Evolutionary conservation across 192 early-diverging fungal species (phyloP), one percentile per base, ranked within the genome.

Genomic region (Coemansia sp.): DNA sequence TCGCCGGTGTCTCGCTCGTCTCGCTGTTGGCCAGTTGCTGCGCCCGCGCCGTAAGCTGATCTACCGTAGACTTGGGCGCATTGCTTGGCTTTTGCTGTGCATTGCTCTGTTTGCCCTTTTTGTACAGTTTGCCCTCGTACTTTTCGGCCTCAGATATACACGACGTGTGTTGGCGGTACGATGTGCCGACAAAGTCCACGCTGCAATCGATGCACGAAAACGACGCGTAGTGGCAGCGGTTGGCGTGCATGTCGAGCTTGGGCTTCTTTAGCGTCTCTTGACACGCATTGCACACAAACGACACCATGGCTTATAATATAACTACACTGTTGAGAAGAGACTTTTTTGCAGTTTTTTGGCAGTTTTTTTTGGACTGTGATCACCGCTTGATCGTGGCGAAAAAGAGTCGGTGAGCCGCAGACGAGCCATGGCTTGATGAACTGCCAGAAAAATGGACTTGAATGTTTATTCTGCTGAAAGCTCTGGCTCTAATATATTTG

Each of bases 131-230:
- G 17, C 75, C 75, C 38, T 95, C 87, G 72, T 95, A 96, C 70
- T 98, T 98, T 82, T 98, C 91, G 0, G 88, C 91, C 66, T 98
- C 96, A 11, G 86, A 87, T 17, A 98, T 95, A 73, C 96, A 98
- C 4, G 84, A 85, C 1, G 89, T 94, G 74, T 98, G 96, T 21
- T 82, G 67, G 36, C 88, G 82, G 79, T 94, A 96, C 42, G 83
- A 82, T 6, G 72, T 81, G 49, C 91, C 91, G 21, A 83, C 71
- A 78, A 98, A 98, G 46, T 91, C 93, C 15, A 74, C 84, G 8
- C 85, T 85, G 73, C 96, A 98, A 75, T 98, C 96, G 62, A 97
- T 88, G 74, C 94, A 97, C 17, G 90, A 87, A 74, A 91, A 96
- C 52, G 86, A 83, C n/a, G 94, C 90, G 40, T 88, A 68, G 34